Percentiles rank a stretch among this genome's conserved stretches.
phyloP scores from a whole-genome alignment of 441 rosid species.

The Arabidopsis hybrid region DNA sequence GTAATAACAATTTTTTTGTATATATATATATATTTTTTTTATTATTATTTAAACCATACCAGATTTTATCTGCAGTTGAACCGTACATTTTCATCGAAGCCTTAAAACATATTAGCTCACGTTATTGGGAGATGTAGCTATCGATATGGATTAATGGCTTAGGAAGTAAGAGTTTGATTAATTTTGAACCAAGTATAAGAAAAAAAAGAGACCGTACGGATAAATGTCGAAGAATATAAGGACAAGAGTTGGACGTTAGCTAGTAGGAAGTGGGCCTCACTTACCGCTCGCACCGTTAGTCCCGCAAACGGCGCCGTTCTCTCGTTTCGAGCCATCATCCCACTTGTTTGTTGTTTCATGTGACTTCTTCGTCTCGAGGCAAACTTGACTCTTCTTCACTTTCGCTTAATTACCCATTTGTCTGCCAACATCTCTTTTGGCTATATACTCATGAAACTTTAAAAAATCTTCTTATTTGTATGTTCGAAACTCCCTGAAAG shows the following conservation, averaged over 20 bases:
- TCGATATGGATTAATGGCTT: no score
- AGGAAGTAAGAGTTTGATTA: neutral
- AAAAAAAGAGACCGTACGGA: slow-evolving; percentile 33
- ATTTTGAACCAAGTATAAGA: neutral
- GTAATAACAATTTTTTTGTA: no score
- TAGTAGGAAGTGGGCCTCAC: slow-evolving; percentile 33
- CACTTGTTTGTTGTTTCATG: slow-evolving; percentile 35
- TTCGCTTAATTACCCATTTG: slow-evolving; percentile 36
- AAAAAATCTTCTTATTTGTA: neutral
- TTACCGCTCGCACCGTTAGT: slow-evolving; percentile 31
- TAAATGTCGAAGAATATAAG: slow-evolving; percentile 39
- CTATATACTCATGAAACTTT: neutral
- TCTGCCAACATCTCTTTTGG: slow-evolving; percentile 37
- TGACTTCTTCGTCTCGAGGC: slow-evolving; percentile 42
- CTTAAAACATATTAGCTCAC: no score
- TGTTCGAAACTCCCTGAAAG: neutral
- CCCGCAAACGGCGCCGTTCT: slow-evolving; percentile 52
- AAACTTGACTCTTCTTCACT: neutral
- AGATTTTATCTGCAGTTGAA: no score
- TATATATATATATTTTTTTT: no score
- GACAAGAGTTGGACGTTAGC: slow-evolving; percentile 46
- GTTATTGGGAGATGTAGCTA: no score
- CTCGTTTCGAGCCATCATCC: slow-evolving; percentile 23
- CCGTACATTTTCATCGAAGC: no score
- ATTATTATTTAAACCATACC: no score